A percentile compares a stretch with the other conserved stretches of the same genome.
These are phyloP conservation scores for Dryas drummondii DNA, from an alignment of 306 rosid genomes.

Conservation along the genomic window DNA sequence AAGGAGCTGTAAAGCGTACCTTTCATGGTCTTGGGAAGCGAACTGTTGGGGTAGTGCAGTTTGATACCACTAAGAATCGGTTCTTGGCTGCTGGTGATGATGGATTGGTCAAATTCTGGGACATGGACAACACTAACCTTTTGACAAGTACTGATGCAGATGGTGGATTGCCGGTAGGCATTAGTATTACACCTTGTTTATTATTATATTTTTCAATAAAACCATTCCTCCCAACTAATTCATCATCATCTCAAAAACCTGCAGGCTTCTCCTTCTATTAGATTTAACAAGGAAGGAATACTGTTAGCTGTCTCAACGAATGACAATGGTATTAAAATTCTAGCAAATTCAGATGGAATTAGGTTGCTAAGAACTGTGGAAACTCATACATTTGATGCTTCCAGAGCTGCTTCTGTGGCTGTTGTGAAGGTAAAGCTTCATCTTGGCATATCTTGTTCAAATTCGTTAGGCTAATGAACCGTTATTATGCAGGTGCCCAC, in stretches of 20 bases:
- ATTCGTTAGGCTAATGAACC: constrained; percentile 20
- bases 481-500: constrained; percentile 60
- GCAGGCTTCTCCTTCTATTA: constrained; percentile 92
- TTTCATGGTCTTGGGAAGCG: constrained; percentile 92
- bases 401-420: constrained; percentile 86
- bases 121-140: constrained; percentile 75
- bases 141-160: constrained; percentile 74
- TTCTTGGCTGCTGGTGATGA: constrained; percentile 97
- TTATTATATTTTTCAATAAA: constrained; percentile 5
- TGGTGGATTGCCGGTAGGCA: constrained; percentile 81
- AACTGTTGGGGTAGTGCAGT: constrained; percentile 85
- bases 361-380: constrained; percentile 83
- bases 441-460: constrained; percentile 21
- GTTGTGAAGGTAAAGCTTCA: constrained; percentile 68
- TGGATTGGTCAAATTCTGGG: constrained; percentile 83
- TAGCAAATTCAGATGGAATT: constrained; percentile 86
- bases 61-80: constrained; percentile 94
- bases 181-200: constrained; percentile 21
- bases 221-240: constrained; percentile 27
- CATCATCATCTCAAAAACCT: constrained; percentile 34
- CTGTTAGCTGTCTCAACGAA: constrained; percentile 83
- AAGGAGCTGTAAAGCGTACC: constrained; percentile 94
- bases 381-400: constrained; percentile 81
- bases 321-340: constrained; percentile 83
- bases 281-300: constrained; percentile 94